Evolutionary conservation across 2,329 filamentous ascomycete genomes (phyloP), one percentile per base, ranked within the genome.

Genomic region (Aspergillus sergii): DNA sequence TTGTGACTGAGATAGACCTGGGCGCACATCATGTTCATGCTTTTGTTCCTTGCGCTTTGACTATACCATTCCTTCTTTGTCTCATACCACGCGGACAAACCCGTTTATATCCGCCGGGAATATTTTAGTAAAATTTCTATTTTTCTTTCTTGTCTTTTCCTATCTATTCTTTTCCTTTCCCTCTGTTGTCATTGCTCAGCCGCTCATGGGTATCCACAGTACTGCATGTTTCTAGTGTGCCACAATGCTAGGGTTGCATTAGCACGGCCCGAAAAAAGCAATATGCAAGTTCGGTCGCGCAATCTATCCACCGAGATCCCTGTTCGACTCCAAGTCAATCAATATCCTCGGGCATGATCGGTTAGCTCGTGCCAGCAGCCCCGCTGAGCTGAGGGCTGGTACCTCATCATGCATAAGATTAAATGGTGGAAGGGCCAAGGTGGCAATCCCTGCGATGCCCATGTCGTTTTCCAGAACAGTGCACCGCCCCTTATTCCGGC

Each of bases 271-370:
- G 21, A 56, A 41, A 50, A 45, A 45, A 60, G 39, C 41, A 60
- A 56, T 56, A 39, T 50, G 39, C 51, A 26, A 45, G 28, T 21
- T 39, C 39, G 28, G 32, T n/a, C 41, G 51, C 51, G 26, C 45
- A 53, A 56, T 46, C 21, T 60, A 56, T 39, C 59, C 46, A 60
- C 56, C 41, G 36, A 45, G n/a, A 30, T 30, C 53, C 30, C 16
- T 32, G 26, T 19, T 41, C 43, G 58, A 48, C 19, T n/a, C 8
- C 36, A 9, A 19, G 39, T n/a, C 19, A 19, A 21, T 45, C 16
- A 43, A 14, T 19, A 23, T 56, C 12, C 16, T 12, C 30, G 12
- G 28, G 7, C 39, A 56, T 26, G 50, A 28, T 48, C 32, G 51
- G 21, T 36, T 46, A 46, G 59, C 41, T 48, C 51, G 51, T 55